Evolutionary conservation across 176 grass and related monocot genomes (phyloP), one percentile per base, ranked within the genome.

Genomic region (Rhipidocladum racemiflorum): DNA sequence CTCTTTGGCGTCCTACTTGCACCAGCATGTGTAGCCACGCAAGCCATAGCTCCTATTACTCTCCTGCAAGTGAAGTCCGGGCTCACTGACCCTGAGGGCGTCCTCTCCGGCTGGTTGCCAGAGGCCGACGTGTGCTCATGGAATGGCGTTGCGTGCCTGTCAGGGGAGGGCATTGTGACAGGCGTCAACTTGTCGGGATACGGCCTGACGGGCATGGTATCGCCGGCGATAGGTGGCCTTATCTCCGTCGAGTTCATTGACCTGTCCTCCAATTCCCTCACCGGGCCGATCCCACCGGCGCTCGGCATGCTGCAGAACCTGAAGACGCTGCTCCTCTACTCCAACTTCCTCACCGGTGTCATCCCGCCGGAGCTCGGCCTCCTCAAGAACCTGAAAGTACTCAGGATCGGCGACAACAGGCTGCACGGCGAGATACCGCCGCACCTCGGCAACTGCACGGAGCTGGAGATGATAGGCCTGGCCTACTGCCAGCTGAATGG

Each of bases 321-420:
- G 77, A 91, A 66, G 80, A 81, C 76, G 28, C 63, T 95, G 86
- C 78, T 91, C 30, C 90, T 98, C 72, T 94, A 90, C 92, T 95
- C 95, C 72, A 98, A 98, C 76, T 74, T 68, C 40, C 87, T 98
- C 69, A 87, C 85, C 39, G 88, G 95, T 62, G 28, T 57, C 65
- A 77, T 98, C 56, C 95, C 95, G 9, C 63, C 65, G 5, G 92
- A 93, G 92, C 77, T 98, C 2, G 92, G 95, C 75, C 79, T 84
- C 81, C 91, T 98, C 27, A 83, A 55, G 75, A 93, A 93, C 77
- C 83, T 98, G 30, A 86, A 62, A 7, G 84, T 80, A 25, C 90
- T 98, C 25, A 85, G 92, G 81, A 65, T 98, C 54, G 95, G 95
- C 13, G 85, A 98, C 89, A 98, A 98, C 85, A 12, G 6, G 77